A percentile compares a stretch with the other conserved stretches of the same genome.
Conservation (phyloP, 805 yeast genomes). For the Lachancea quebecensis region DNA sequence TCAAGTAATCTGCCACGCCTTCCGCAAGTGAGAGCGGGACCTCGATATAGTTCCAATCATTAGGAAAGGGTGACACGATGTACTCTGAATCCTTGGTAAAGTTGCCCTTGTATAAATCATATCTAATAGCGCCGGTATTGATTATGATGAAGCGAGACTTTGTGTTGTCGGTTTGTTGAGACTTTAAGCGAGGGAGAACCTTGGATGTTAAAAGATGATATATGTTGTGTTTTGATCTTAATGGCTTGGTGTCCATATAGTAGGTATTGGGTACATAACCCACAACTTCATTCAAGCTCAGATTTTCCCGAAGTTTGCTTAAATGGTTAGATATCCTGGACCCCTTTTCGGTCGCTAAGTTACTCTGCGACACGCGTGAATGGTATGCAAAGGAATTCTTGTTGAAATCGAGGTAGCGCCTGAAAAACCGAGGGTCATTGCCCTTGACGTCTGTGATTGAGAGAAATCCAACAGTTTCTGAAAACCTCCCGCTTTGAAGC, state of each 20-base stretch:
- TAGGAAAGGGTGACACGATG: conserved; percentile 79
- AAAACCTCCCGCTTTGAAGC: conserved; percentile 86
- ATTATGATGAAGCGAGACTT: conserved; percentile 50
- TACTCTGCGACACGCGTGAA: conserved; percentile 28
- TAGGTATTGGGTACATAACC: conserved; percentile 67
- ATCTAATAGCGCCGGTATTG: conserved; percentile 85
- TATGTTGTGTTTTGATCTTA: conserved; percentile 49
- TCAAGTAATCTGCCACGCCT: conserved; percentile 47
- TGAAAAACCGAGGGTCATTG: conserved; percentile 34
- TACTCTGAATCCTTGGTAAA: conserved; percentile 75
- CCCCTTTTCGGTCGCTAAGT: conserved; percentile 55
- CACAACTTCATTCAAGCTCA: conserved; percentile 47
- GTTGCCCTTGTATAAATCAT: conserved; percentile 78
- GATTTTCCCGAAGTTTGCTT: conserved; percentile 35
- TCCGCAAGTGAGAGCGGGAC: conserved; percentile 55
- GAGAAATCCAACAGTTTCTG: conserved; percentile 90
- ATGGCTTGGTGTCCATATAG: conserved; percentile 60
- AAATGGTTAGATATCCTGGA: conserved; percentile 40
- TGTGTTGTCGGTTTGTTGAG: conserved; percentile 22
- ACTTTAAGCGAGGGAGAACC: conserved; percentile 41
- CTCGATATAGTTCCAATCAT: conserved; percentile 64
- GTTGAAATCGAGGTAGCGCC: conserved; percentile 83
- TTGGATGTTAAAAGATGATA: conserved; percentile 51
- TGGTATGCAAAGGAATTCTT: conserved; percentile 64
- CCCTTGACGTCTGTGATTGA: conserved; percentile 39